Percentiles rank a stretch among this genome's conserved stretches.
phyloP scores from a whole-genome alignment of 169 alveolate genomes.

The Plasmodium gaboni region DNA sequence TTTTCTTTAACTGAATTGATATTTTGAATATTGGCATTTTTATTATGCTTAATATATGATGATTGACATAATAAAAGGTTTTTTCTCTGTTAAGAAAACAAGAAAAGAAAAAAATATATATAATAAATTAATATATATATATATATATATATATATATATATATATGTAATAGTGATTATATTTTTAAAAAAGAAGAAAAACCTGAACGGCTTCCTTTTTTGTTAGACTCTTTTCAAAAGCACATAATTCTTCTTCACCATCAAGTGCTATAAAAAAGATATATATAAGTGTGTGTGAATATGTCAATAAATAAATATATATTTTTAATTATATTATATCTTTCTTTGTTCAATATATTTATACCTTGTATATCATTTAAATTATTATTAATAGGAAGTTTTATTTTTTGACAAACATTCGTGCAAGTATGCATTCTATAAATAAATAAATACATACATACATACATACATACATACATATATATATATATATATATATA shows the following conservation, averaged over 20 bases:
- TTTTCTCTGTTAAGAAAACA: not conserved
- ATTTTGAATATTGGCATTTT: slow-evolving; percentile 4
- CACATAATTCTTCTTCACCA: slow-evolving; percentile 9
- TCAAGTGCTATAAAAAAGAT: not conserved
- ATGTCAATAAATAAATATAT: too few species aligned
- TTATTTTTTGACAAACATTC: too few species aligned
- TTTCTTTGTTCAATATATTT: too few species aligned
- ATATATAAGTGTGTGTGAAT: not conserved
- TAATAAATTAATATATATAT: not conserved
- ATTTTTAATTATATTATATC: too few species aligned
- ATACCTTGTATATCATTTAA: too few species aligned
- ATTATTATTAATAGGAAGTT: too few species aligned
- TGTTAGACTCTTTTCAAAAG: slow-evolving; percentile 4
- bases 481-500: not conserved
- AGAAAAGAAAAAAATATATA: not conserved
- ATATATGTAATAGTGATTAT: not conserved
- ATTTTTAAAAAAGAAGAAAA: not conserved
- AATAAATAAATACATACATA: not conserved
- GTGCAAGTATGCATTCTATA: too few species aligned
- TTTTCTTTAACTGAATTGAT: slow-evolving; percentile 10
- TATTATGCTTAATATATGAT: slow-evolving; percentile 2
- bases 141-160: too few species aligned
- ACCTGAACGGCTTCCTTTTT: slow-evolving; percentile 43
- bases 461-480: not conserved
- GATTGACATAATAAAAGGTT: not conserved